Base-by-base conservation (phyloP, 352 stramenopile species). In the Globisporangium nodosum region DNA sequence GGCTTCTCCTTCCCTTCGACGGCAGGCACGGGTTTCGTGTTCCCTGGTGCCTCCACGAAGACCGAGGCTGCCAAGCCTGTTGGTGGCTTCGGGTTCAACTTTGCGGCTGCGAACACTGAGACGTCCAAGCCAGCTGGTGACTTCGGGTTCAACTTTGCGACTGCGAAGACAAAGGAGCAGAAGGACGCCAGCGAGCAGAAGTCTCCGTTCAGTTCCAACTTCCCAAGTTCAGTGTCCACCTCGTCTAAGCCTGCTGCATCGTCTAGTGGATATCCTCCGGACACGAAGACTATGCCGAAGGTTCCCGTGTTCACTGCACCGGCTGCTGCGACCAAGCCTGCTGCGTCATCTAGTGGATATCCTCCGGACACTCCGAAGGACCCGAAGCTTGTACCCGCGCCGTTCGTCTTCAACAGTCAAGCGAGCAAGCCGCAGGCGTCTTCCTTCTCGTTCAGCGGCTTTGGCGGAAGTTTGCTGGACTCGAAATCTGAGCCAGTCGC, bases 261-360 rank as follows among this genome's bases (percentile, higher is more conserved):
- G 8, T 42, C 35, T 5, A 0, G 49, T 12, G 57, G 27, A 1
- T 82, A 82, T 11, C 73, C 73, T 12, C 70, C 75, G 1, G 69
- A 77, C 24, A 84, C 71, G 16, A 70, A 66, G 0, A 65, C 64
- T 4, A 77, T 79, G 49, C 60, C 69, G 5, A 70, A 76, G 39
- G 61, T 63, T 31, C 64, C 64, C n/a, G 43, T 50, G 0, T 71
- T 74, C 15, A 47, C 15, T 7, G 11, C 5, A 0, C 11, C 33
- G 9, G 5, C 45, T 16, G 31, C 54, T 8, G 16, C 33, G 30
- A 35, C 6, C 3, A 52, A 31, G 48, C 27, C 47, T 52, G 68
- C 54, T 47, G 48, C 51, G 3, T 18, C 30, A 20, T n/a, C 60
- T 45, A 24, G 33, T 12, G 47, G 21, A 15, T 54, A 54, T 16